A percentile compares a stretch with the other conserved stretches of the same genome.
These are phyloP conservation scores for Crotalaria pallida DNA, from an alignment of 306 rosid species.

Conservation along the genomic window DNA sequence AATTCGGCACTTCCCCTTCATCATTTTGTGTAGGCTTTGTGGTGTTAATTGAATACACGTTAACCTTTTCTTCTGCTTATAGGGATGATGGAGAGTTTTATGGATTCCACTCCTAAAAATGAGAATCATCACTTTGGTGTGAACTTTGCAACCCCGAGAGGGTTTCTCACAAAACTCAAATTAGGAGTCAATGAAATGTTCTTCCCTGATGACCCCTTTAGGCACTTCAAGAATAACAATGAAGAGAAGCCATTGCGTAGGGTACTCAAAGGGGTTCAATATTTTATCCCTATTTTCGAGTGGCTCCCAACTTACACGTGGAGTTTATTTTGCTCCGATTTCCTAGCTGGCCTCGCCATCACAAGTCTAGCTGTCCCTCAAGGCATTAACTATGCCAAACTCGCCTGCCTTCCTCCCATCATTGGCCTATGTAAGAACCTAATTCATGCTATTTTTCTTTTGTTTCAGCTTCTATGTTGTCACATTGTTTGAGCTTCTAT, in stretches of 20 bases:
- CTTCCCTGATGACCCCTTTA: constrained; percentile 55
- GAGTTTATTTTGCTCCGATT: constrained; percentile 25
- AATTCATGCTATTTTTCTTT: not conserved
- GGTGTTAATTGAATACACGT: not conserved
- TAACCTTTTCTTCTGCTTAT: not conserved
- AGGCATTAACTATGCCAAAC: constrained; percentile 65
- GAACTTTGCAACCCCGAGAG: constrained; percentile 36
- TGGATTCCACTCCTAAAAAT: not conserved
- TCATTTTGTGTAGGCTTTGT: too few species aligned
- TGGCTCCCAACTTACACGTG: constrained; percentile 60
- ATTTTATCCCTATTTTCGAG: constrained; percentile 46
- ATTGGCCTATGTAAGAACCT: constrained; percentile 50
- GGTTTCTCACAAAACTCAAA: constrained; percentile 24
- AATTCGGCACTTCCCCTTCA: too few species aligned
- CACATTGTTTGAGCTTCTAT: too few species aligned
- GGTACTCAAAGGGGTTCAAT: constrained; percentile 28
- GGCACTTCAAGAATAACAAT: not conserved
- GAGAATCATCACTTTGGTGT: constrained; percentile 1
- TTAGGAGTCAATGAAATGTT: constrained; percentile 39
- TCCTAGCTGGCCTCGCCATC: constrained; percentile 65
- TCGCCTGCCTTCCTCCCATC: constrained; percentile 49
- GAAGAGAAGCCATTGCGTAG: not conserved
- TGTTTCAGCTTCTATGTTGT: not conserved
- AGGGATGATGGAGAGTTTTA: not conserved
- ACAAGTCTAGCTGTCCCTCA: constrained; percentile 71